Percentiles rank a stretch among this genome's conserved stretches.
phyloP scores from a whole-genome alignment of 2,329 filamentous ascomycete genomes.

The Phaeophleospora eucalypticola region DNA sequence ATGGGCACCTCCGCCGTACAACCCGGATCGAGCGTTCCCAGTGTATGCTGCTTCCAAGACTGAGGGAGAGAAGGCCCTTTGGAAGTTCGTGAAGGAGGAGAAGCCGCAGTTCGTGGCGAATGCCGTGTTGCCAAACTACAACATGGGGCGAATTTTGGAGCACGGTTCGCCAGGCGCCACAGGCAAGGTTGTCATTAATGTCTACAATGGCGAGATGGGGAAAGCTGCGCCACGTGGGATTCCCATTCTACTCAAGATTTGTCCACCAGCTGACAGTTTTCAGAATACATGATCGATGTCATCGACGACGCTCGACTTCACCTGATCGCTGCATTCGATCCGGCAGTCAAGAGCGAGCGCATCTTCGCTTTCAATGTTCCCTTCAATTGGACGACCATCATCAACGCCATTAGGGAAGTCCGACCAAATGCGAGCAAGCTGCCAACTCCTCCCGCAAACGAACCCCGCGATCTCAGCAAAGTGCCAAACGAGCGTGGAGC shows the following conservation, averaged over 20 bases:
- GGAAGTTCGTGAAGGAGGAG: constrained; percentile 44
- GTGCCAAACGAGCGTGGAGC: constrained; percentile 28
- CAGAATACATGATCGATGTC: constrained; percentile 42
- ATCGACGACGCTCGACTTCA: constrained; percentile 51
- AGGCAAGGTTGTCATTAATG: constrained; percentile 6
- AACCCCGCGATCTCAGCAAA: constrained; percentile 23
- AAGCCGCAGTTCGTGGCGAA: constrained; percentile 45
- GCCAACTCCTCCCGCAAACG: constrained; percentile 14
- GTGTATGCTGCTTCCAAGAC: constrained; percentile 48
- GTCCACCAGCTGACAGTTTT: background rate
- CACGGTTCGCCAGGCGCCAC: constrained; percentile 14
- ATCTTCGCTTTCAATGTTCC: constrained; percentile 52
- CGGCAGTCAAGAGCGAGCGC: constrained; percentile 46
- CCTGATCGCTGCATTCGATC: constrained; percentile 46
- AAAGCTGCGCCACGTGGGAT: constrained; percentile 17
- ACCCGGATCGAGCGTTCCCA: constrained; percentile 22
- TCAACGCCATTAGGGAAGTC: constrained; percentile 36
- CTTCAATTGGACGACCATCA: constrained; percentile 45
- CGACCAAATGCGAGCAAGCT: constrained; percentile 36
- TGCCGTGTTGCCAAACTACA: constrained; percentile 30
- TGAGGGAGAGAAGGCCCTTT: constrained; percentile 44
- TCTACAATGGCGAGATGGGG: constrained; percentile 20
- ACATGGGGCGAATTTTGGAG: constrained; percentile 22
- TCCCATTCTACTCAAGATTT: background rate
- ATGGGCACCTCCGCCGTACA: constrained; percentile 32